phyloP scores from a whole-genome alignment of 2,329 filamentous ascomycete genomes.

The Phaeosphaeria sp. region DNA sequence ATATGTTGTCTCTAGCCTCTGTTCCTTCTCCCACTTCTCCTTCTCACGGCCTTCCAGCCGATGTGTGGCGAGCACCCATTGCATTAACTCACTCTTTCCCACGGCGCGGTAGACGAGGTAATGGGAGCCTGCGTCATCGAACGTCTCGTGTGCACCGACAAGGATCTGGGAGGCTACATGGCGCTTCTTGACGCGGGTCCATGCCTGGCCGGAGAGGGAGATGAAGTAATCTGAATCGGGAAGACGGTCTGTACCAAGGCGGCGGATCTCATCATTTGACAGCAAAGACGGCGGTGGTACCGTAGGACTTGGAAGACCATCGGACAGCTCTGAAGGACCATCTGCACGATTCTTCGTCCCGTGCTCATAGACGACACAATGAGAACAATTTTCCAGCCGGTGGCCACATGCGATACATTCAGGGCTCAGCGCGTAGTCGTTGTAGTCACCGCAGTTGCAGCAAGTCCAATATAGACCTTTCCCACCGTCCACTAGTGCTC shows the following conservation, averaged over 20 bases:
- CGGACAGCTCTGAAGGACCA: neutral
- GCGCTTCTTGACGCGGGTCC: neutral
- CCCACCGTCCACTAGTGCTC: neutral
- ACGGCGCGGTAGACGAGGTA: neutral
- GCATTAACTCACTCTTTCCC: neutral
- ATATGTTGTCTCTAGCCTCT: neutral
- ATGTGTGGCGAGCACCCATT: neutral
- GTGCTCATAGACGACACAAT: too few relatives aligned
- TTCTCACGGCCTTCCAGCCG: neutral
- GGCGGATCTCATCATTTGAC: neutral
- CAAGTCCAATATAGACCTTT: conserved; percentile 4
- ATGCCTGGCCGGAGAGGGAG: neutral
- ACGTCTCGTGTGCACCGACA: neutral
- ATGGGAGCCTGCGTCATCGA: neutral
- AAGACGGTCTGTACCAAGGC: neutral
- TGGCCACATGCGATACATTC: conserved; percentile 4
- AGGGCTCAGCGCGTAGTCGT: conserved; percentile 1
- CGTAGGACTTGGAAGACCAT: neutral
- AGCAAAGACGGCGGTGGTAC: neutral
- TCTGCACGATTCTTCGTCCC: neutral
- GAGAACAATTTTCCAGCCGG: too few relatives aligned
- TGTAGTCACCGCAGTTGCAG: conserved; percentile 1
- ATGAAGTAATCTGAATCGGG: neutral
- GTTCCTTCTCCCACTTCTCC: neutral
- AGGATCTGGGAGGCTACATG: neutral